Evolutionary conservation across 768 basidiomycete genomes (phyloP).

Genomic region (Pulveroboletus sp.): DNA sequence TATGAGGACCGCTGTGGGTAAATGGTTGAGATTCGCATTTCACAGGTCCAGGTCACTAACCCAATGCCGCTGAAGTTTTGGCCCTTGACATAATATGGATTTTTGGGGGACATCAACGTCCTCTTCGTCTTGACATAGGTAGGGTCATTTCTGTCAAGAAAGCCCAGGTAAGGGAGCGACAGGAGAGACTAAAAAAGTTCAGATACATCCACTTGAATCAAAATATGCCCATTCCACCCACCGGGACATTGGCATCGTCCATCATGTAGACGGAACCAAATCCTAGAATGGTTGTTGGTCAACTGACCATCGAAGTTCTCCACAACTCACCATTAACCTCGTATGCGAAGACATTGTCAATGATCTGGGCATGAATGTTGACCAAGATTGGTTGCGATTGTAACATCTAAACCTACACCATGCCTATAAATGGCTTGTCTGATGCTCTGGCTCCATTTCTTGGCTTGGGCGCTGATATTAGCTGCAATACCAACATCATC

Average conservation of each 20-base stretch:
- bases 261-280: conserved; percentile 71
- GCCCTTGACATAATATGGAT: conserved; percentile 69
- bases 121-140: conserved; percentile 64
- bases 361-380: conserved; percentile 39
- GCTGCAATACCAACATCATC: conserved; percentile 44
- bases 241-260: conserved; percentile 85
- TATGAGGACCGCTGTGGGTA: conserved; percentile 61
- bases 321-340: conserved; percentile 59
- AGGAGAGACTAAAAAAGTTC: conserved; percentile 54
- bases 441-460: conserved; percentile 55
- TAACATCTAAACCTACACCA: conserved; percentile 39
- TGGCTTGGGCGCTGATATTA: conserved; percentile 53
- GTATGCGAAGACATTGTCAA: conserved; percentile 68
- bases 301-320: background rate
- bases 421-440: conserved; percentile 57
- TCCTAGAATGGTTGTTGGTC: conserved; percentile 33
- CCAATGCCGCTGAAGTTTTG: conserved; percentile 64
- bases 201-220: background rate
- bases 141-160: conserved; percentile 56
- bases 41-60: conserved; percentile 37
- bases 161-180: conserved; percentile 75
- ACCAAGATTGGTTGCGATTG: background rate
- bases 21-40: background rate
- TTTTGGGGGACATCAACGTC: conserved; percentile 54
- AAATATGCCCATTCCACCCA: conserved; percentile 34